Evolutionary conservation across 345 rosid genomes (phyloP).

Genomic region (Reutealis trisperma): DNA sequence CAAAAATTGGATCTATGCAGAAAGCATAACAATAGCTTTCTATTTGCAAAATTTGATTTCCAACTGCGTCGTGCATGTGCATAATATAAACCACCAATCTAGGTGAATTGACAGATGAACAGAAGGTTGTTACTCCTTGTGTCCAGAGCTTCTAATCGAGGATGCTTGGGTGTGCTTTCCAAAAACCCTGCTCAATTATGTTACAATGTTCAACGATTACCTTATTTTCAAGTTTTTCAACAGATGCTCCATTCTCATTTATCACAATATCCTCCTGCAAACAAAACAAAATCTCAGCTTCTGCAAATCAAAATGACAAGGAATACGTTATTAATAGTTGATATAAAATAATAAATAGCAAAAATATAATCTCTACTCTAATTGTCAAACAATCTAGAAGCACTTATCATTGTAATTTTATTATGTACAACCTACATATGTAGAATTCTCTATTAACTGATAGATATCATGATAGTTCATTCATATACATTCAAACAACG

Average conservation of each 20-base stretch:
- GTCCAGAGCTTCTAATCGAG: conserved; percentile 24
- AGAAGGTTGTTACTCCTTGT: not conserved
- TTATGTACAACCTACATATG: too few relatives aligned
- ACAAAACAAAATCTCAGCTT: conserved; percentile 5
- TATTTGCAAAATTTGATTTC: not conserved
- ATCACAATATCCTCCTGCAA: conserved; percentile 33
- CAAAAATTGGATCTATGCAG: not conserved
- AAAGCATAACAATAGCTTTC: too few relatives aligned
- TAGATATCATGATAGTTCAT: too few relatives aligned
- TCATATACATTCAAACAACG: too few relatives aligned
- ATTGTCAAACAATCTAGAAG: not conserved
- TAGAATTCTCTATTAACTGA: too few relatives aligned
- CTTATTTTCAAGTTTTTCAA: conserved; percentile 21
- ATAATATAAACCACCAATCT: not conserved
- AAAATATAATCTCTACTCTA: not conserved
- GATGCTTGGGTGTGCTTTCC: conserved; percentile 59
- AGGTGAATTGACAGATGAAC: not conserved
- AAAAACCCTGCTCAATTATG: conserved; percentile 64
- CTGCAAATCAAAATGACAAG: not conserved
- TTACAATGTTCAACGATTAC: conserved; percentile 52
- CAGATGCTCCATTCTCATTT: conserved; percentile 30
- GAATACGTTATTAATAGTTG: too few relatives aligned
- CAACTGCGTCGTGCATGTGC: too few relatives aligned
- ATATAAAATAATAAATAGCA: not conserved
- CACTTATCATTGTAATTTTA: not conserved